phyloP scores from a whole-genome alignment of 768 basidiomycete species.

The Sporobolomyces pararoseus region DNA sequence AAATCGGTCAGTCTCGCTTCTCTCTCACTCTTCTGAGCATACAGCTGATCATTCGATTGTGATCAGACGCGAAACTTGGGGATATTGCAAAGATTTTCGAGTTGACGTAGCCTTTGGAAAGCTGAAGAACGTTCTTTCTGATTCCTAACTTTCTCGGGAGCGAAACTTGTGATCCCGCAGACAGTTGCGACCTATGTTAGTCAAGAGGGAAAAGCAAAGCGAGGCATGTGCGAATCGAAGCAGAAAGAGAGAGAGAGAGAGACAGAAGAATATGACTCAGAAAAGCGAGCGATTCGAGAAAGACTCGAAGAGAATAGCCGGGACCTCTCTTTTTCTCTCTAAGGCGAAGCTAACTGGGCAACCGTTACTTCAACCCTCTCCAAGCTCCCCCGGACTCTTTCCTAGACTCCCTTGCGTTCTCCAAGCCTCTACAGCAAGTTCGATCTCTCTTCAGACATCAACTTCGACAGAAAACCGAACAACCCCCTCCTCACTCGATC shows the following conservation, averaged over 20 bases:
- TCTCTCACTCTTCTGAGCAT: not conserved
- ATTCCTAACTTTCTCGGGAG: no score
- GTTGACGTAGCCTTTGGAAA: not conserved
- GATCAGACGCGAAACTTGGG: conserved; percentile 28
- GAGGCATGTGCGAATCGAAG: not conserved
- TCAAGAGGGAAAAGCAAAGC: not conserved
- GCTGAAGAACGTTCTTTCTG: not conserved
- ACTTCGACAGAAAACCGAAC: not conserved
- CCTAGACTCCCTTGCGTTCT: conserved; percentile 14
- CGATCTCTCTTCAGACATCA: not conserved
- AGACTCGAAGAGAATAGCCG: not conserved
- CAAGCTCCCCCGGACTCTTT: not conserved
- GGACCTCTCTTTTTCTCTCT: not conserved
- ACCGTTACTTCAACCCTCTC: conserved; percentile 20
- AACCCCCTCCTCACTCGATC: not conserved
- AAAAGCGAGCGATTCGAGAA: not conserved
- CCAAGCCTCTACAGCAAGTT: not conserved
- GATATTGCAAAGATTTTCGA: conserved; percentile 35
- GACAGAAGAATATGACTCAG: not conserved
- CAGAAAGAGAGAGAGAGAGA: not conserved
- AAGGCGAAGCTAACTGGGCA: conserved; percentile 6
- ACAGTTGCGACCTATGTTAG: no score
- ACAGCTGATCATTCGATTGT: not conserved
- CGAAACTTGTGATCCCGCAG: no score
- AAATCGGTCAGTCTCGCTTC: conserved; percentile 27